These are phyloP conservation scores for Cryphonectria radicalis DNA, from an alignment of 2,329 filamentous ascomycete species.

Conservation along the genomic window DNA sequence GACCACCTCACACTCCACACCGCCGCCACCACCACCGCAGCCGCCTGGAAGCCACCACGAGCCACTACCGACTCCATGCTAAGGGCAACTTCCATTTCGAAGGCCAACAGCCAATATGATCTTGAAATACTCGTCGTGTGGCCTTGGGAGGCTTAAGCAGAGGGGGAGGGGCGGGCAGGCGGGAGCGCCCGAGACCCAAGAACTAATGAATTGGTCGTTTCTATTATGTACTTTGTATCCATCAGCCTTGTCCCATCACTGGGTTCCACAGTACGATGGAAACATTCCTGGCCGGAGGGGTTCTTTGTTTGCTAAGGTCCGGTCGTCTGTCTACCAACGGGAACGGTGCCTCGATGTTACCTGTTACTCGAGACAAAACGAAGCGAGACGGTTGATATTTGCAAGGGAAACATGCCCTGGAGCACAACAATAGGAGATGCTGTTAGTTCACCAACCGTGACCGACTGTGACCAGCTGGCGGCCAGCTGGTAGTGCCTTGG, in stretches of 20 bases:
- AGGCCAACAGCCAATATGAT: neutral
- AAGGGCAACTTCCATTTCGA: slow-evolving; percentile 9
- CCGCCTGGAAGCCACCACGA: neutral
- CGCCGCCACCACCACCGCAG: neutral
- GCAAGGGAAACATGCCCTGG: neutral
- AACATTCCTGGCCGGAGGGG: neutral
- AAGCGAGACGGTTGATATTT: neutral
- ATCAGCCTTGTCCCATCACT: slow-evolving; percentile 23
- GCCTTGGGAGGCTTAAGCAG: neutral
- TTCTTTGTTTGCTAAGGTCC: neutral
- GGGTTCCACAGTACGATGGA: slow-evolving; percentile 1
- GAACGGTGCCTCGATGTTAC: neutral
- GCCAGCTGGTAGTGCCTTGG: neutral
- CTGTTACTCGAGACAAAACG: neutral
- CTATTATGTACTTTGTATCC: slow-evolving; percentile 9
- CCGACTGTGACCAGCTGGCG: neutral
- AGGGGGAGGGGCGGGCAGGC: neutral
- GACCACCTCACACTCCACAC: neutral
- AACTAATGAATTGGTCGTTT: neutral
- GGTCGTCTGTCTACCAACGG: neutral
- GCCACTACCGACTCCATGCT: slow-evolving; percentile 9
- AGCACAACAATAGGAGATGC: no score
- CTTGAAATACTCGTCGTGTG: neutral
- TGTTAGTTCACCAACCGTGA: no score
- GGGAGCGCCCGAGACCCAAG: slow-evolving; percentile 18